phyloP scores from a whole-genome alignment of 345 rosid genomes.

The Salix suchowensis region DNA sequence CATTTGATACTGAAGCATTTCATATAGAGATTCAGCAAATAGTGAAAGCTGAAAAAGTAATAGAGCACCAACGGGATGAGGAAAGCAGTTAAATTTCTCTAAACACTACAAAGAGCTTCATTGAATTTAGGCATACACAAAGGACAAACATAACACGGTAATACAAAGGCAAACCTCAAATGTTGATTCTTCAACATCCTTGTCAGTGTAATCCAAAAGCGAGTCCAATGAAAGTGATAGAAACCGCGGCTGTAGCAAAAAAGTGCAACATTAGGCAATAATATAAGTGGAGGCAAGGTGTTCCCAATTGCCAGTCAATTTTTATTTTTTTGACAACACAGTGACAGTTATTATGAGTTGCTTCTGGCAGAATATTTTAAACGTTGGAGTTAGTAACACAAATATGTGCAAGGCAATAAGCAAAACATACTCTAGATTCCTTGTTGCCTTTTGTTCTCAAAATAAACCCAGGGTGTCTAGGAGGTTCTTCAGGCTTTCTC shows the following conservation, averaged over 20 bases:
- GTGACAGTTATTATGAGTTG: not conserved
- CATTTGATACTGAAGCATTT: constrained; percentile 96
- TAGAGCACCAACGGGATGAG: constrained; percentile 8
- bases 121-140: not conserved
- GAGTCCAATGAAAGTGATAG: constrained; percentile 84
- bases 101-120: not conserved
- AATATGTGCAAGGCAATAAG: constrained; percentile 4
- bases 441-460: constrained; percentile 55
- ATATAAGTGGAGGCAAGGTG: not conserved
- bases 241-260: constrained; percentile 55
- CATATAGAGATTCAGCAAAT: constrained; percentile 86
- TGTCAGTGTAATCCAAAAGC: constrained; percentile 84
- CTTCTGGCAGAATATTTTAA: not conserved
- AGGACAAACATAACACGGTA: not conserved
- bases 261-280: not conserved
- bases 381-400: constrained; percentile 7
- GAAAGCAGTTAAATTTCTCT: not conserved
- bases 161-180: constrained; percentile 57
- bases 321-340: not conserved
- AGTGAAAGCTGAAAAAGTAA: constrained; percentile 62
- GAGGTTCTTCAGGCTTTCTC: constrained; percentile 68
- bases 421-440: constrained; percentile 61
- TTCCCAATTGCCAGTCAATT: not conserved
- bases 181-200: constrained; percentile 85
- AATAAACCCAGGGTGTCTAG: constrained; percentile 80